Evolutionary conservation across 1,139 yeast species (phyloP).

Genomic region (Nakaseomyces uthaithaninus): DNA sequence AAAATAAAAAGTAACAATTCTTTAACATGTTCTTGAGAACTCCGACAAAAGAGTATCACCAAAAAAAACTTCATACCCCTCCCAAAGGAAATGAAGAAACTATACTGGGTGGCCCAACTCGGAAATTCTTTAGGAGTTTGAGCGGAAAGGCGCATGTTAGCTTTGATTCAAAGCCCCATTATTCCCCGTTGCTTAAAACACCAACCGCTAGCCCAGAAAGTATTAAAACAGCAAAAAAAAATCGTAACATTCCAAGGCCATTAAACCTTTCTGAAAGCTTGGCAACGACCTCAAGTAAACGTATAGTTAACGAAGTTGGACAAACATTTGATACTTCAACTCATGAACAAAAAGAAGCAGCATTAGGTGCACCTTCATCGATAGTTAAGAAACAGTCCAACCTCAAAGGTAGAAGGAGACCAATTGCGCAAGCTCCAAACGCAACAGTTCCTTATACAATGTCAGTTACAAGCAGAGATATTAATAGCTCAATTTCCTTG

Average conservation of each 20-base stretch:
- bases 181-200: background rate
- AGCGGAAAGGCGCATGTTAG: slow-evolving; percentile 19
- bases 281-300: background rate
- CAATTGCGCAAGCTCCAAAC: too few species aligned
- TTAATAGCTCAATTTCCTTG: slow-evolving; percentile 9
- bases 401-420: too few species aligned
- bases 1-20: too few species aligned
- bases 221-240: slow-evolving; percentile 6
- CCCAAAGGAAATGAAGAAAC: slow-evolving; percentile 24
- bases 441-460: background rate
- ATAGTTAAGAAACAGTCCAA: too few species aligned
- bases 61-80: slow-evolving; percentile 28
- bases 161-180: background rate
- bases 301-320: background rate
- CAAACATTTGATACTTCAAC: too few species aligned
- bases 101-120: slow-evolving; percentile 13
- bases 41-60: slow-evolving; percentile 17
- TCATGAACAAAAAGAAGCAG: too few species aligned
- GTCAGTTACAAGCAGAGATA: slow-evolving; percentile 13
- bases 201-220: background rate
- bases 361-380: too few species aligned
- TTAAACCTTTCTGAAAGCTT: slow-evolving; percentile 14
- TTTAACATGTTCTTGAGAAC: slow-evolving; percentile 7
- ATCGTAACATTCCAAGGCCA: slow-evolving; percentile 20
- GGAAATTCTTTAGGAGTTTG: slow-evolving; percentile 22